Evolutionary conservation across 257 asterid species (phyloP), one percentile per base, ranked within the genome.

Genomic region (Nicotiana paniculata): DNA sequence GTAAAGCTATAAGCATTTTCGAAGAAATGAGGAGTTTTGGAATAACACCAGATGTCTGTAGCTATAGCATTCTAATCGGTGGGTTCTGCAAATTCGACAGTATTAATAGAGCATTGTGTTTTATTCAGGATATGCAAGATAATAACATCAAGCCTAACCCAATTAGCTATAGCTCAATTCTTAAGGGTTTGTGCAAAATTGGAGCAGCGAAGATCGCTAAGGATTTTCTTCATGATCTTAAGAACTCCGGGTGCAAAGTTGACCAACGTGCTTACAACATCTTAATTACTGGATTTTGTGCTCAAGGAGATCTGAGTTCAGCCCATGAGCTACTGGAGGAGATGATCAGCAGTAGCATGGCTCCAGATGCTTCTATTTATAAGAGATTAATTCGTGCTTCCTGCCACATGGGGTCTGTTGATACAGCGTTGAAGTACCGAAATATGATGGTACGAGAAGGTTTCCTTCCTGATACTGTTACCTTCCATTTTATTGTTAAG

Each of bases 61-160:
- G 92, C 82, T 93, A 85, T 70, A 90, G 89, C 80, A 90, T 91
- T 83, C 85, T 91, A 82, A 85, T 91, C 32, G 90, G 89, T 43
- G 93, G 95, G 37, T 86, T 88, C 76, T 86, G 88, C 51, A 85
- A 87, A 85, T 59, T 70, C 61, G 89, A 91, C 61, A 30, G 86
- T 16, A 77, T 85, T 72, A 87, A 88, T 75, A 55, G 75, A 84
- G 89, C 89, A 77, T 84, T 89, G 68, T 32, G 37, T 81, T 54
- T 89, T 81, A 61, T 88, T n/a, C 85, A 89, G 85, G 90, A 89
- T 77, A 93, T 91, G 94, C 85, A 81, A 86, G 85, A 79, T 28
- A 75, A 76, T 79, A 59, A 79, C 81, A 59, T 88, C 9, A 86
- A 84, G 67, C 94, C 96, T 51, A 84, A 92, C 33, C 57, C 88